Percentiles rank a stretch among this genome's conserved stretches.
Conservation (phyloP, 2,329 filamentous ascomycete species). For the Aureobasidium sp. region DNA sequence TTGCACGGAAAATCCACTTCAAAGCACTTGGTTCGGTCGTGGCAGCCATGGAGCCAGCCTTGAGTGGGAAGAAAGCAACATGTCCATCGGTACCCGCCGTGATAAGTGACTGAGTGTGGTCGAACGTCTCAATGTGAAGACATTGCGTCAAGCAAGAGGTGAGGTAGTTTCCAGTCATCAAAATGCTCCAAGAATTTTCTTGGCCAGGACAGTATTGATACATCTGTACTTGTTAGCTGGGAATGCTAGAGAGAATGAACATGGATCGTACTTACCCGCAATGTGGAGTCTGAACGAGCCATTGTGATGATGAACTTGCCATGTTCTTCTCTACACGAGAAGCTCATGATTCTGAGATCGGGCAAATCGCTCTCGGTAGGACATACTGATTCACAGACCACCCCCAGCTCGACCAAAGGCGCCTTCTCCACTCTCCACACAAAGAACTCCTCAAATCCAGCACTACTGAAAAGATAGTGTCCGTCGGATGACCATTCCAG, state of each 20-base stretch:
- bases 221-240: conserved; percentile 28
- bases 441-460: conserved; percentile 80
- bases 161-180: conserved; percentile 35
- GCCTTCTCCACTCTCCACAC: conserved; percentile 63
- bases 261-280: conserved; percentile 43
- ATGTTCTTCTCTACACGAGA: conserved; percentile 47
- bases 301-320: conserved; percentile 51
- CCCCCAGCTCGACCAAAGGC: conserved; percentile 45
- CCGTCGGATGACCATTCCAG: conserved; percentile 63
- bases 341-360: conserved; percentile 76
- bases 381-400: conserved; percentile 44
- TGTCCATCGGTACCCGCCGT: conserved; percentile 78
- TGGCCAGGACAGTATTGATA: conserved; percentile 32
- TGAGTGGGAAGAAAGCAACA: conserved; percentile 50
- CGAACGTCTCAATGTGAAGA: conserved; percentile 24
- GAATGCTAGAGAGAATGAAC: not conserved
- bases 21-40: conserved; percentile 2
- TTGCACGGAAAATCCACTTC: conserved; percentile 33
- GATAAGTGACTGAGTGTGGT: conserved; percentile 34
- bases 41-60: not conserved
- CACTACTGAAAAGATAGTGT: conserved; percentile 72
- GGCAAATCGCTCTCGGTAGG: conserved; percentile 41
- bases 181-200: not conserved
- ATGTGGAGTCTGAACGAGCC: conserved; percentile 73
- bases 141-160: conserved; percentile 62